Base-by-base conservation (phyloP, 2,329 filamentous ascomycete species). In the Rhytidhysteron rufulum region DNA sequence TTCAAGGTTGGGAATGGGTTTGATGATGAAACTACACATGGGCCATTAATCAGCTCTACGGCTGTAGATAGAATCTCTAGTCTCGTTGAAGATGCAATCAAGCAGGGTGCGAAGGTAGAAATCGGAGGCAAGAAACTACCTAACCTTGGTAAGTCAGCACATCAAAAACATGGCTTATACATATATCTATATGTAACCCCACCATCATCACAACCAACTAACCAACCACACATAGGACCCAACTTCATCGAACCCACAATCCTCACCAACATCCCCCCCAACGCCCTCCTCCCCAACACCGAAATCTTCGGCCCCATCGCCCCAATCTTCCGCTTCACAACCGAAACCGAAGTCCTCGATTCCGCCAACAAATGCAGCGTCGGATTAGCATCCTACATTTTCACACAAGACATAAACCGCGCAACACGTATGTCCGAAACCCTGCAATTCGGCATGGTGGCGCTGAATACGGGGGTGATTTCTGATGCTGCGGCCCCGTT, bases 291-390 rank as follows among this genome's bases (percentile, higher is more conserved):
- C 51, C 83, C 87, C 4, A 73, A 73, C 2, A 91, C 97, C 67
- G 93, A 98, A 73, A 98, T 91, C 0, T 98, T 98, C 62, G 93
- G 93, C 0, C 93, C 93, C 3, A 85, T 97, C 0, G 91, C 90
- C 0, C 91, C 86, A 1, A 68, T 97, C 11, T 96, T 96, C 73
- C 77, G 82, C 35, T 98, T 97, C 60, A 79, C 87, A 34, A 88
- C 84, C 0, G 93, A 97, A 68, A 83, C 85, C 39, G 90, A 97
- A 57, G 93, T 95, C 4, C 81, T 97, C 21, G 74, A 78, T 47
- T 69, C 91, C 50, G 91, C 93, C 4, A 98, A 98, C 66, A 67
- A 72, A 31, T 75, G 87, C 1, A 83, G 91, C 38, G 90, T 97
- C 27, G 93, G 93, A 1, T 75, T 98, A 25, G 93, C 91, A 0